Evolutionary conservation across 2,329 filamentous ascomycete genomes (phyloP).

Genomic region (Ophiostoma quercus): DNA sequence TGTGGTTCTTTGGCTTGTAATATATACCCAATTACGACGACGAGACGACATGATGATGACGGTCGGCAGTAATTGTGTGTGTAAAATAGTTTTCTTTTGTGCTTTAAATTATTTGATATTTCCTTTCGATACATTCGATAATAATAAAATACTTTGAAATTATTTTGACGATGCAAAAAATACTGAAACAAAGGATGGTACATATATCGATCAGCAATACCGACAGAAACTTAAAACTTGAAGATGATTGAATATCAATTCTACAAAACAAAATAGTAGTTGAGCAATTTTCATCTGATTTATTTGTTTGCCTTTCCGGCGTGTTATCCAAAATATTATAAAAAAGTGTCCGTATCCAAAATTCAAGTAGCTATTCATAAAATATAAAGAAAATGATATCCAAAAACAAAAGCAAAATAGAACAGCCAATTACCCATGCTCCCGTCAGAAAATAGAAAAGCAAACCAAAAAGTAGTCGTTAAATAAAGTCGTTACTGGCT

Average conservation of each 20-base stretch:
- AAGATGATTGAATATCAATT: no score
- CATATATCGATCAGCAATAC: no score
- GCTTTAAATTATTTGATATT: not conserved
- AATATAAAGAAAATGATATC: not conserved
- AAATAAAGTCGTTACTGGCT: constrained; percentile 22
- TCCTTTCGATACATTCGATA: no score
- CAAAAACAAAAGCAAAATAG: not conserved
- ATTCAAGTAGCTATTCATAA: not conserved
- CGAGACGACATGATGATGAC: not conserved
- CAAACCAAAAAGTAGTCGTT: not conserved
- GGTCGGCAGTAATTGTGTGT: not conserved
- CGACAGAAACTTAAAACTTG: no score
- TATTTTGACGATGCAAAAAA: no score
- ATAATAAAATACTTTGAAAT: no score
- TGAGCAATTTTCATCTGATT: no score
- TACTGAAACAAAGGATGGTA: no score
- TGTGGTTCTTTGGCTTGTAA: not conserved
- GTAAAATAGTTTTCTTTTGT: not conserved
- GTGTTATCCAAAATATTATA: not conserved
- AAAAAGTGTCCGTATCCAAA: not conserved
- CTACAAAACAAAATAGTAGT: no score
- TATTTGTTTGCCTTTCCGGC: not conserved
- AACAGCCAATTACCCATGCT: not conserved
- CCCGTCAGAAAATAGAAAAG: not conserved
- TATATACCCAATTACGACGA: not conserved